Conservation (phyloP, 1,284 basidiomycete species). For the Boletellus sp. region DNA sequence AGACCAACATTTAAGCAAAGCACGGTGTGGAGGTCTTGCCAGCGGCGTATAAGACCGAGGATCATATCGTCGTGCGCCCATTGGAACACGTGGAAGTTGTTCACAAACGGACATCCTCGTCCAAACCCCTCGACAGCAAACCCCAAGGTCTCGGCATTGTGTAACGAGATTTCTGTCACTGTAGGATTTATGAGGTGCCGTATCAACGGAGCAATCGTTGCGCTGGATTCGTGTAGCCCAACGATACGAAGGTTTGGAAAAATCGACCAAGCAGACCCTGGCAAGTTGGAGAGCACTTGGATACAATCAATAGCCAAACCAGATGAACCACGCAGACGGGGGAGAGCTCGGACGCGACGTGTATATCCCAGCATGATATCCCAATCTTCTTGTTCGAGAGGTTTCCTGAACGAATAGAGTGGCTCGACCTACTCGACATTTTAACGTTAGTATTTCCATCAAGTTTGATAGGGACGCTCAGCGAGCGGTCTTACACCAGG, state of each 20-base stretch:
- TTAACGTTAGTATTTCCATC: too few species aligned
- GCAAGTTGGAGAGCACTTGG: not conserved
- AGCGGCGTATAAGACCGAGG: slow-evolving; percentile 8
- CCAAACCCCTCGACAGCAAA: not conserved
- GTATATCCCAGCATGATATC: slow-evolving; percentile 6
- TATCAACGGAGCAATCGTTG: not conserved
- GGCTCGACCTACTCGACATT: not conserved
- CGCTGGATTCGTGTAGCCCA: not conserved
- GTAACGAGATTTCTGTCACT: not conserved
- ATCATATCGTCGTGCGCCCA: not conserved
- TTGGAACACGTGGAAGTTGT: not conserved
- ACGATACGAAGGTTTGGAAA: not conserved
- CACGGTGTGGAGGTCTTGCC: slow-evolving; percentile 9
- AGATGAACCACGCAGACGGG: not conserved
- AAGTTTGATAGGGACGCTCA: too few species aligned
- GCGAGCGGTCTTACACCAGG: too few species aligned
- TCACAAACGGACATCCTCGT: not conserved
- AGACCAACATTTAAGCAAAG: not conserved
- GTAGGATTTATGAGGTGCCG: not conserved
- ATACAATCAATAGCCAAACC: not conserved
- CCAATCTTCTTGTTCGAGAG: slow-evolving; percentile 5
- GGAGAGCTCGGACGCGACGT: not conserved
- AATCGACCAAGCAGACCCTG: not conserved
- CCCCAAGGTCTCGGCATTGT: not conserved
- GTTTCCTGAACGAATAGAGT: not conserved